Base-by-base conservation (phyloP, 202 grass and related monocot genomes). In the Saccharum hybrid region DNA sequence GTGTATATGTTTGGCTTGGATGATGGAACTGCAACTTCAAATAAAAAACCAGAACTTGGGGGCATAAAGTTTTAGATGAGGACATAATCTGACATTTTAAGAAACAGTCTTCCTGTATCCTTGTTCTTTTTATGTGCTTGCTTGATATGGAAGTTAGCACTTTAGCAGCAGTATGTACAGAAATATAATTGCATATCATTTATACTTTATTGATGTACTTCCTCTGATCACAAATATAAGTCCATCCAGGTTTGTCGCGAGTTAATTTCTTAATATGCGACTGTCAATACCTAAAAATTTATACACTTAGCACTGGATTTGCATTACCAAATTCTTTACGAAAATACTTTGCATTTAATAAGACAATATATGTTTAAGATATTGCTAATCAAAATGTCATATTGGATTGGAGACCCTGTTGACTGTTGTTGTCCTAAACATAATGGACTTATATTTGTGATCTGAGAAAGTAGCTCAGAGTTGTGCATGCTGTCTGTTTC, bases 171-270 rank as follows among this genome's bases (percentile, higher is more conserved):
- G 5, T 22, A 43, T 5, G 4, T 23, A 28, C 15, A 41, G 2
- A 18, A 39, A 6, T 64, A 33, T 6, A 9, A 11, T 60, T 54
- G 6, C 56, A 12, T 64, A 30, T 42, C 26, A 1, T 74, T 3
- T 79, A 15, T 18, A 33, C 19, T 62, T 14, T 69, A 19, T n/a
- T 19, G 12, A 65, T 79, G 71, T 62, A 60, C n/a, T 60, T 59
- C n/a, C 19, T 9, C 56, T 9, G n/a, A 61, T 61, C 21, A 26
- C 21, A 26, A 11, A 26, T 12, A 61, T 61, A 61, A 26, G 8
- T 61, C 3, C 10, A 61, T 26, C 21, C 10, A 61, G 57, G 21
- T 4, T 61, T 11, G 57, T 61, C 4, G 0, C 2, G 3, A 61
- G 2, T 61, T 26, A 61, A 11, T 26, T 26, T 61, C 12, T 56